Conservation (phyloP, 2,329 filamentous ascomycete species). For the Acrodontium crateriforme region DNA sequence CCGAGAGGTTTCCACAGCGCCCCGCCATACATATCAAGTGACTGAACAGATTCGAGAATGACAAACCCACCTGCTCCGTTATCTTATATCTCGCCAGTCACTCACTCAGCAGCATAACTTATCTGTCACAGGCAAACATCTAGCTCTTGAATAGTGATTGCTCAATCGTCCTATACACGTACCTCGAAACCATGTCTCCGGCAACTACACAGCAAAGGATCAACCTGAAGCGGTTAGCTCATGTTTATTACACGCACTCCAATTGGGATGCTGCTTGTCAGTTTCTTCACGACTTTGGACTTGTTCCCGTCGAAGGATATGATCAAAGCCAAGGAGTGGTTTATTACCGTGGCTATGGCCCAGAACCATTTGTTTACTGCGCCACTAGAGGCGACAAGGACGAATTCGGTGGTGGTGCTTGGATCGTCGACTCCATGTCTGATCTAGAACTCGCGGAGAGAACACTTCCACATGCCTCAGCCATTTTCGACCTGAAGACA, state of each 20-base stretch:
- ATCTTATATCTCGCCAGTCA: no score
- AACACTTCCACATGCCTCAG: conserved; percentile 11
- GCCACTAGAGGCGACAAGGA: no score
- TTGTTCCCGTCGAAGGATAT: conserved; percentile 1
- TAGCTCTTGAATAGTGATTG: no score
- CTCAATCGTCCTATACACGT: no score
- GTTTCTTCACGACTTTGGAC: conserved; percentile 5
- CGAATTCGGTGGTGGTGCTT: conserved; percentile 25
- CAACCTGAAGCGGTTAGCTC: background rate
- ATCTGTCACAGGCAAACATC: no score
- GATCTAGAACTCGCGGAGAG: conserved; percentile 22
- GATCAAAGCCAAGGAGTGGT: conserved; percentile 5
- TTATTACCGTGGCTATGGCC: conserved; percentile 23
- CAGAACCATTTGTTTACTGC: conserved; percentile 26
- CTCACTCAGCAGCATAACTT: no score
- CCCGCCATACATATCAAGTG: no score
- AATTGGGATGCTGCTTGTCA: conserved; percentile 1
- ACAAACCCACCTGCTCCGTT: no score
- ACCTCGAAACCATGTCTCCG: no score
- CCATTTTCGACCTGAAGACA: conserved; percentile 16
- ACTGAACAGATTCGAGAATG: no score
- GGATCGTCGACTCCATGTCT: conserved; percentile 23
- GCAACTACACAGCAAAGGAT: no score
- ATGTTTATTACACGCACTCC: conserved; percentile 2
- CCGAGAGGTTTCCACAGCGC: no score